Evolutionary conservation across 2,329 filamentous ascomycete species (phyloP), one percentile per base, ranked within the genome.

Genomic region (Amylocarpus encephaloides): DNA sequence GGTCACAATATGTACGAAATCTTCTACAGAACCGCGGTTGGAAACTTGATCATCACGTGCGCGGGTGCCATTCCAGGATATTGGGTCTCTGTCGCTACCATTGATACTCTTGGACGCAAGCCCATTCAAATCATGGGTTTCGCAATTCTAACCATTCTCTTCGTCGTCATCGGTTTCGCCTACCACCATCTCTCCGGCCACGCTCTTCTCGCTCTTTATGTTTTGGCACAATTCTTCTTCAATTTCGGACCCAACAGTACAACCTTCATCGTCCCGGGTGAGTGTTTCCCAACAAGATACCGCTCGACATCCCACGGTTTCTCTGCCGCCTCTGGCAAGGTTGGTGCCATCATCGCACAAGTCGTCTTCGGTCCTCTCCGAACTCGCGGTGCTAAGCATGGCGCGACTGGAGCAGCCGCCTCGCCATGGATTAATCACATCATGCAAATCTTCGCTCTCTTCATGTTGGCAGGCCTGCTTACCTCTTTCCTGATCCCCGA

Each of bases 51-150:
- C 56, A 68, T 92, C 33, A 78, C 87, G 51, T 86, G 85, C 59
- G 87, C 87, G 7, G 87, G 87, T 45, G 83, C 86, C 10, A 79
- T 92, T 4, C 88, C 87, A 0, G 88, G 88, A 6, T 92, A 91
- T 70, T 91, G 86, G 86, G 78, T 84, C 11, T 86, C 86, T 1
- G 80, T 91, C 22, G 75, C 85, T 12, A 81, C 80, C 0, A 80
- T 91, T 54, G 88, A 93, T 66, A 88, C 78, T 1, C 59, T 92
- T 12, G 88, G 88, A n/a, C 85, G 88, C 52, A 91, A 89, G 67
- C 78, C 86, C 0, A 83, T 93, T 29, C 88, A 88, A 65, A 64
- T 86, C 2, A 65, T 76, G 43, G 82, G 82, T 13, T 86, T 86
- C 66, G 56, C 72, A 1, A 63, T 84, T 15, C 70, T 86, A 3